Conservation (phyloP, 129 eudicot species). For the Ambrosia trifida region DNA sequence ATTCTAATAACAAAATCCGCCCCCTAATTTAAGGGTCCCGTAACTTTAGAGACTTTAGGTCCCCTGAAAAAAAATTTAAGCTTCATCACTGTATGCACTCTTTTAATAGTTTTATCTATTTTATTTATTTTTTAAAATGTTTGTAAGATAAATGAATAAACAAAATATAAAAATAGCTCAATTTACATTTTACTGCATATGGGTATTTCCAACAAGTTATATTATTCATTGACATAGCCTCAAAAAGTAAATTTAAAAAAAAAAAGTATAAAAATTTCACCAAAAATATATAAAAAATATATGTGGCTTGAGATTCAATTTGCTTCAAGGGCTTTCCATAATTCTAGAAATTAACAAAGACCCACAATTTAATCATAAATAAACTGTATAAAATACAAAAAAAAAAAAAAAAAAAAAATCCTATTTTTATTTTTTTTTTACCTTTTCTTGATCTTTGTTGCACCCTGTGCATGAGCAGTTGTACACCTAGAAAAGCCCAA, state of each 20-base stretch:
- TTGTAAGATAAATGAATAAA: background rate
- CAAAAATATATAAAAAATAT: background rate
- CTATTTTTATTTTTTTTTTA: slow-evolving; percentile 12
- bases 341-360: slow-evolving; percentile 9
- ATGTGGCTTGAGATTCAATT: background rate
- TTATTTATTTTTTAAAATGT: no score
- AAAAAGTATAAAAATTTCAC: background rate
- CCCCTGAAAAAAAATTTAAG: no score
- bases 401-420: slow-evolving; percentile 4
- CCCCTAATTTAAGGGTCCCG: no score
- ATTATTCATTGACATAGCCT: slow-evolving; percentile 17
- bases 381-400: background rate
- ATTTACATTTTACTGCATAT: slow-evolving; percentile 13
- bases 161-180: background rate
- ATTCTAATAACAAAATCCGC: no score
- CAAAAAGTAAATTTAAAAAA: slow-evolving; percentile 7
- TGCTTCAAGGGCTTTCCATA: slow-evolving; percentile 21
- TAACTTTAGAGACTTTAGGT: no score
- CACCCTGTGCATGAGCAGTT: slow-evolving; percentile 40
- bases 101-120: background rate
- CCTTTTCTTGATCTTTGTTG: slow-evolving; percentile 85
- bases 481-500: slow-evolving; percentile 43
- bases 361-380: slow-evolving; percentile 9
- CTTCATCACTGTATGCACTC: no score
- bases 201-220: slow-evolving; percentile 26